Base-by-base conservation (phyloP, 1,284 basidiomycete genomes). In the Ustilago hordei region DNA sequence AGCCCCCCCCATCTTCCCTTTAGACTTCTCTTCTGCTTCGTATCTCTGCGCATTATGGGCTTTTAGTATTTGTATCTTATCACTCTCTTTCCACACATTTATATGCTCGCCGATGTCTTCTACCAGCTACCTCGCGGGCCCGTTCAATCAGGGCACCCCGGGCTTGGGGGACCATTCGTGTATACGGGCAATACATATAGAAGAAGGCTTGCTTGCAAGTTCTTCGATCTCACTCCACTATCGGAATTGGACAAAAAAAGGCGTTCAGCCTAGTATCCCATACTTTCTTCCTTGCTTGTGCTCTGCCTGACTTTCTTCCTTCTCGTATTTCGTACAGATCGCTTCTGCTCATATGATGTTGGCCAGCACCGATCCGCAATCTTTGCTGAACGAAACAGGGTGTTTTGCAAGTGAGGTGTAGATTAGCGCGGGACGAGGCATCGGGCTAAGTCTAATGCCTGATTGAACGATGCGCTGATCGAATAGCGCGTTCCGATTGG, bases 61-160 rank as follows among this genome's bases (percentile, higher is more conserved):
- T 69, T 69, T 66, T 31, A 43, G 43, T 55, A 55, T 61, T 67
- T 68, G 61, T 73, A 62, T 60, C 47, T 32, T 63, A 39, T 52
- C 34, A 32, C 23, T 38, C 36, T 32, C 19, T 34, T 17, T 39
- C 48, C 47, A 43, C 55, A 60, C 55, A 59, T n/a, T 55, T 55
- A 67, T 55, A 69, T 35, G 74, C 69, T 69, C 74, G 74, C 74
- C 69, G 69, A 76, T 76, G 74, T 76, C 28, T 76, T 72, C 66
- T 55, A 65, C 58, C 65, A 47, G 35, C 34, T 45, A n/a, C 17
- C 41, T 59, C 28, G 54, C 50, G 64, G 70, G 64, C 70, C 64
- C 64, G n/a, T 5, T 17, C 23, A 11, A 39, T 47, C 36, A 50
- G 64, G 64, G 60, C 60, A 45, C 53, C 57, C 50, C n/a, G 41